Evolutionary conservation across 805 yeast species (phyloP).

Genomic region (Kodamaea lidongshanica): DNA sequence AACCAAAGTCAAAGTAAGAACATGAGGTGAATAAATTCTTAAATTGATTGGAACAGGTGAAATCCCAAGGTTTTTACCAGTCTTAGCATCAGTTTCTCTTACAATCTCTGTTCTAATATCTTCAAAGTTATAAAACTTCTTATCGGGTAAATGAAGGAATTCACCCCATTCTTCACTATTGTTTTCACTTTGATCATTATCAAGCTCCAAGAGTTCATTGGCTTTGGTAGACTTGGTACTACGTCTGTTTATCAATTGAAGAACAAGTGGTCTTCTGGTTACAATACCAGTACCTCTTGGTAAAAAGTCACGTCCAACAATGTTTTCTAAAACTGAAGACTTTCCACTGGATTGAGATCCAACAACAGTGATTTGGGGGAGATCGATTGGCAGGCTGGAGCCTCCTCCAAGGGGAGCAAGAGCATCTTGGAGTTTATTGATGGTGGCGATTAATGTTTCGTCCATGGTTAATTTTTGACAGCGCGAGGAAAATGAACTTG

Average conservation of each 20-base stretch:
- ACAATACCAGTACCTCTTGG: slow-evolving; percentile 94
- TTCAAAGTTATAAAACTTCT: slow-evolving; percentile 79
- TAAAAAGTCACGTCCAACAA: slow-evolving; percentile 84
- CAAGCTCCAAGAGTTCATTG: slow-evolving; percentile 37
- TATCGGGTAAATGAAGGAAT: slow-evolving; percentile 85
- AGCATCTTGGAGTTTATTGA: slow-evolving; percentile 75
- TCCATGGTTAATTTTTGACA: no score
- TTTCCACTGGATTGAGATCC: slow-evolving; percentile 90
- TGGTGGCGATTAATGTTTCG: slow-evolving; percentile 70
- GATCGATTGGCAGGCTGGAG: slow-evolving; percentile 77
- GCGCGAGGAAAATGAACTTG: no score
- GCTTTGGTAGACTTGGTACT: slow-evolving; percentile 21
- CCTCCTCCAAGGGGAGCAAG: slow-evolving; percentile 62
- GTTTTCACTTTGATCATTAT: slow-evolving; percentile 52
- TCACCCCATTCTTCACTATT: slow-evolving; percentile 95
- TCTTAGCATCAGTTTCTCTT: slow-evolving; percentile 79
- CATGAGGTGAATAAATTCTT: slow-evolving; percentile 90
- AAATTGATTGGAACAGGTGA: slow-evolving; percentile 89
- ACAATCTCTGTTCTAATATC: slow-evolving; percentile 89
- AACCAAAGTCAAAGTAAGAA: slow-evolving; percentile 85
- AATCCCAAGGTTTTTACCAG: slow-evolving; percentile 81
- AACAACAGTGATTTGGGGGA: slow-evolving; percentile 92
- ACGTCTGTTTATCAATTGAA: slow-evolving; percentile 72
- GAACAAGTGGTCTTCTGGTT: slow-evolving; percentile 79
- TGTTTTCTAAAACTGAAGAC: slow-evolving; percentile 83